These are phyloP conservation scores for Penstemon eatonii DNA, from an alignment of 257 asterid species.

Conservation along the genomic window DNA sequence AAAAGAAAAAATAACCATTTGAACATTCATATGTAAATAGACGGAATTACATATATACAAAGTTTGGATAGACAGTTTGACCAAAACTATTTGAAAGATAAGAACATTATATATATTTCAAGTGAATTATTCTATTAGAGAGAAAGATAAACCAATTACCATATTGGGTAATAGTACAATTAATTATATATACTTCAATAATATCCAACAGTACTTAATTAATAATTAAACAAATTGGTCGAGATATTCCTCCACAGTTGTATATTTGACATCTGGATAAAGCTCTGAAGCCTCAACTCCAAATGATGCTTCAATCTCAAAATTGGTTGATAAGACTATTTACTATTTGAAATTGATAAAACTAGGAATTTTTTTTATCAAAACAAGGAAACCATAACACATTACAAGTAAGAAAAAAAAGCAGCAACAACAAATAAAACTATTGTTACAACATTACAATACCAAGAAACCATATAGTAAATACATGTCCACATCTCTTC, in stretches of 20 bases:
- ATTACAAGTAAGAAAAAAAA: not conserved
- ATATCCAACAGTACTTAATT: no score
- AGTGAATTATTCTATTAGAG: no score
- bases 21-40: no score
- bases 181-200: no score
- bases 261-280: conserved; percentile 70
- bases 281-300: conserved; percentile 67
- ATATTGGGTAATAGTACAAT: no score
- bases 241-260: conserved; percentile 57
- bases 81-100: no score
- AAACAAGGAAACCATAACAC: not conserved
- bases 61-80: no score
- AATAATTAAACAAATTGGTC: conserved; percentile 32
- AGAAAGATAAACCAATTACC: no score
- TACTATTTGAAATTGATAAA: not conserved
- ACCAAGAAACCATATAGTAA: not conserved
- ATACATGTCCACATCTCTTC: not conserved
- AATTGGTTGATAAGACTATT: conserved; percentile 29
- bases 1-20: no score
- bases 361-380: not conserved
- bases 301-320: conserved; percentile 55
- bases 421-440: not conserved
- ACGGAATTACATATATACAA: no score
- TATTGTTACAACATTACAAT: not conserved
- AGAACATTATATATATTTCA: no score